Percentiles rank a stretch among this genome's conserved stretches.
These are phyloP conservation scores for Amphicarpaea edgeworthii DNA, from an alignment of 306 rosid species.

Conservation along the genomic window DNA sequence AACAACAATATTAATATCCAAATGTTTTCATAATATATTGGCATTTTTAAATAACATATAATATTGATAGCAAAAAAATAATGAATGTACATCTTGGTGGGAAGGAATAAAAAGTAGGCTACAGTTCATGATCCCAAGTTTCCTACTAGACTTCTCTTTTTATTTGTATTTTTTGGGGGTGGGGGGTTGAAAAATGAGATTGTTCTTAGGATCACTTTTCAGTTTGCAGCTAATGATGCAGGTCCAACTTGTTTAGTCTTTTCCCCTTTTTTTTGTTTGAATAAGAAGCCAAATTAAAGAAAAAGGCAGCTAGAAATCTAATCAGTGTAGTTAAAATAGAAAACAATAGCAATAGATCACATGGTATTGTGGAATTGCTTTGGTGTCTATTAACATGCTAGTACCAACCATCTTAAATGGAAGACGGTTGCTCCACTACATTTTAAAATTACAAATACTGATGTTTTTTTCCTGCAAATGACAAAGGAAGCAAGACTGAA, in stretches of 20 bases:
- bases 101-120: slow-evolving; percentile 13
- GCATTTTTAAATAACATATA: no score
- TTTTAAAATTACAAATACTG: background rate
- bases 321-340: slow-evolving; percentile 9
- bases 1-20: background rate
- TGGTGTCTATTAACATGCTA: slow-evolving; percentile 2
- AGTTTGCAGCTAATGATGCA: slow-evolving; percentile 26
- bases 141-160: background rate
- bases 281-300: background rate
- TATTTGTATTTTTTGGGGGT: background rate
- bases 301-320: slow-evolving; percentile 4
- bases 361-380: background rate
- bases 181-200: background rate
- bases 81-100: background rate
- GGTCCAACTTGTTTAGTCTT: background rate
- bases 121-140: background rate
- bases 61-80: slow-evolving; percentile 17
- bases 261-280: slow-evolving; percentile 1
- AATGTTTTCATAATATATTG: no score
- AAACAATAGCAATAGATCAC: slow-evolving; percentile 27
- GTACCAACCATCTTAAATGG: background rate
- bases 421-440: slow-evolving; percentile 1
- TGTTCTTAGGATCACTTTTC: slow-evolving; percentile 5
- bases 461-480: background rate
- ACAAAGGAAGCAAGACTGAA: background rate